Conservation (phyloP, 208 protist genomes). For the Acanthamoeba royreba region DNA sequence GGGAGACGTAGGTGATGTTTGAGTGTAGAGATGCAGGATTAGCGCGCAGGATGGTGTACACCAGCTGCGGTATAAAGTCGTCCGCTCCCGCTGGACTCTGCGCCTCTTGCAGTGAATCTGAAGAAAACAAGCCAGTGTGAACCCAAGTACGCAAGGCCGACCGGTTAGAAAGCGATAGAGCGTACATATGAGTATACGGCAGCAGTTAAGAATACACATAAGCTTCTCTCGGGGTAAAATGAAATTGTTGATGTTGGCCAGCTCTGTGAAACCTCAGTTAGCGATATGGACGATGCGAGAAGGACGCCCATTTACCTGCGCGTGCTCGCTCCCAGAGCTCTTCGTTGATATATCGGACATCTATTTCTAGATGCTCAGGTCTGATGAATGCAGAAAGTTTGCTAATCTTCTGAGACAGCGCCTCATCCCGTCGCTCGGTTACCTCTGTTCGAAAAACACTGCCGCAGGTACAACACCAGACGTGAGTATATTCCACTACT, state of each 20-base stretch:
- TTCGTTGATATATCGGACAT: not conserved
- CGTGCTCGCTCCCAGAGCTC: not conserved
- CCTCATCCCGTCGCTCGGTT: not conserved
- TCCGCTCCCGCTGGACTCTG: conserved; percentile 28
- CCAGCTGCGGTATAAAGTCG: conserved; percentile 43
- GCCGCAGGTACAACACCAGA: no score
- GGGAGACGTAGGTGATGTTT: conserved; percentile 39
- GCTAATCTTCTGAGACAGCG: not conserved
- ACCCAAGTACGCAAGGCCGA: not conserved
- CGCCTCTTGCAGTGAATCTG: conserved; percentile 42
- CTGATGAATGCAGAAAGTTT: not conserved
- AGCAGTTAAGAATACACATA: conserved; percentile 48
- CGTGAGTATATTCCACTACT: no score
- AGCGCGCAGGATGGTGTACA: not conserved
- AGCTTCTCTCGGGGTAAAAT: conserved; percentile 28
- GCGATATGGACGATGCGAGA: not conserved
- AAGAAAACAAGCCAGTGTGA: not conserved
- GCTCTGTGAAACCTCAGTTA: not conserved
- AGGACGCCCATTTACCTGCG: not conserved
- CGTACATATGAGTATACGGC: conserved; percentile 43
- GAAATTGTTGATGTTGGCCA: conserved; percentile 27
- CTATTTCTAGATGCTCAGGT: conserved; percentile 32
- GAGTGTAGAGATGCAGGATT: conserved; percentile 37
- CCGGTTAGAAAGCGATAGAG: not conserved
- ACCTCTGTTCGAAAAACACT: conserved; percentile 18